Base-by-base conservation (phyloP, 306 rosid species). In the Vigna reflexopilosa region DNA sequence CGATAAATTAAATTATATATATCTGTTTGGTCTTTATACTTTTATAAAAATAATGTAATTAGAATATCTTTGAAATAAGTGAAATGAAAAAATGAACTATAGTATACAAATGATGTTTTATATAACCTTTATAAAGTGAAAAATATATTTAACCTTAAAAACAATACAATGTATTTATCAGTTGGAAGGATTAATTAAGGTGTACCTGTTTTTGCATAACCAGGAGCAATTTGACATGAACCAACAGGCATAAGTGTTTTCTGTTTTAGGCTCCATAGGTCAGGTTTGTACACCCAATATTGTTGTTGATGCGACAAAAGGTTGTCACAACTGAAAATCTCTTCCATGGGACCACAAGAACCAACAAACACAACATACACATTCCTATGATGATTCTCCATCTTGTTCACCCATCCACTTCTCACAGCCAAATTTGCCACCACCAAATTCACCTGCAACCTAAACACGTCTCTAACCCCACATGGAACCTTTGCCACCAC, bases 311-410 rank as follows among this genome's bases (percentile, higher is more conserved):
- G 87, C 88, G 72, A 65, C 84, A 90, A 26, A 15, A 87, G 70
- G 11, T 95, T 95, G n/a, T 95, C 97, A 72, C 97, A 95, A 42
- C 91, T 72, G 69, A 92, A 94, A 64, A 95, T 86, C 93, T 95
- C 98, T 12, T 75, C 38, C 98, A 95, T 95, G 32, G 98, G 96
- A 64, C 86, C 92, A 79, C 98, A 91, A 1, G 83, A 36, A 22
- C 97, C 97, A 1, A 92, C 42, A 36, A 92, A 89, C 72, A 90
- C 90, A 42, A 89, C 90, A 69, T 90, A 80, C 32, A 92, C 91
- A 7, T 77, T 57, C 79, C 86, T 87, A 57, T 57, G 19, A 40
- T 19, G 71, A 42, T 30, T 68, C 10, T 84, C 86, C 2, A 72
- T 48, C n/a, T 28, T 57, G 22, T 10, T 56, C 72, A 34, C 24